phyloP scores from a whole-genome alignment of 805 yeast species.

The Lipomyces yamanashiensis region DNA sequence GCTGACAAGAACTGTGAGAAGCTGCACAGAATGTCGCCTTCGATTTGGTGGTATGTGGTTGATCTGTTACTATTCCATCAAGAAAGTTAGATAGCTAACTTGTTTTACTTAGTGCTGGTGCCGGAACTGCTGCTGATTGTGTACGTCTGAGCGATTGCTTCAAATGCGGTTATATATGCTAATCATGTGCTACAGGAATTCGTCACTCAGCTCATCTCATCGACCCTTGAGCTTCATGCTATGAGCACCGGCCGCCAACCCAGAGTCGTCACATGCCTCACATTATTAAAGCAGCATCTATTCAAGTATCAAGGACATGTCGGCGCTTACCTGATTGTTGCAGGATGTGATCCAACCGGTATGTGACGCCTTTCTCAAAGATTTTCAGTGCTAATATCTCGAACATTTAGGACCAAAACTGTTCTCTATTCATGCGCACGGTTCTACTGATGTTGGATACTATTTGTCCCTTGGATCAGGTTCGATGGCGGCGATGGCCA shows the following conservation, averaged over 20 bases:
- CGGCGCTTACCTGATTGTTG: constrained; percentile 97
- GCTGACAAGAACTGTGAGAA: constrained; percentile 99
- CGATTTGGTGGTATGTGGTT: constrained; percentile 63
- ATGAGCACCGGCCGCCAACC: constrained; percentile 84
- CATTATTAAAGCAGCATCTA: constrained; percentile 90
- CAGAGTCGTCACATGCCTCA: constrained; percentile 89
- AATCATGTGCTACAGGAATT: constrained; percentile 58
- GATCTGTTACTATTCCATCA: neutral
- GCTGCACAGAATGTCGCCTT: constrained; percentile 81
- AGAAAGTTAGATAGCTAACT: neutral
- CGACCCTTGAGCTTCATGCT: constrained; percentile 89
- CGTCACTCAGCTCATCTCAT: constrained; percentile 91
- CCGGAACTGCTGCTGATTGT: constrained; percentile 99
- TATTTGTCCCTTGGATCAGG: constrained; percentile 95
- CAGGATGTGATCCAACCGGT: constrained; percentile 96
- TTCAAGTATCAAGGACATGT: constrained; percentile 97
- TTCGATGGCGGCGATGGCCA: constrained; percentile 98
- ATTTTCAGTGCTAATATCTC: neutral
- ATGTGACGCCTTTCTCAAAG: neutral
- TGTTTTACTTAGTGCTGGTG: constrained; percentile 75
- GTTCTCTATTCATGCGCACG: constrained; percentile 95
- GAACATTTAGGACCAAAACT: constrained; percentile 62
- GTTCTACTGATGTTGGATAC: constrained; percentile 94
- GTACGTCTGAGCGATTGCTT: constrained; percentile 22
- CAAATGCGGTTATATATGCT: neutral